These are phyloP conservation scores for Pseudovirgaria hyperparasitica DNA, from an alignment of 2,329 filamentous ascomycete species.

Conservation along the genomic window DNA sequence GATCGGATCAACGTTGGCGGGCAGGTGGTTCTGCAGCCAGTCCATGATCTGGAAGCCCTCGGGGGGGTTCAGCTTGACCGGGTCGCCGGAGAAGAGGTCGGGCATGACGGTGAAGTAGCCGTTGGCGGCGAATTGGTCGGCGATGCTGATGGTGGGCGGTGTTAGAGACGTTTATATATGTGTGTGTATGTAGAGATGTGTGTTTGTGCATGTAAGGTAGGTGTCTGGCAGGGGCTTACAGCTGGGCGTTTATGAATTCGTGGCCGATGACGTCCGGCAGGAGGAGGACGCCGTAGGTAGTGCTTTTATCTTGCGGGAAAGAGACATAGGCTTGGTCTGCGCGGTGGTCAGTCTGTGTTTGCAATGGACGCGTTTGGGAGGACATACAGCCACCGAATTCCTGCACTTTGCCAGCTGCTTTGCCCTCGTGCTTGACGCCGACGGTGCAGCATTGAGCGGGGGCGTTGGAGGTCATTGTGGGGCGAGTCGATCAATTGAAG, in stretches of 20 bases:
- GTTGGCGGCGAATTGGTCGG: constrained; percentile 62
- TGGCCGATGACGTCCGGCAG: constrained; percentile 48
- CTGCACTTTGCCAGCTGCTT: constrained; percentile 33
- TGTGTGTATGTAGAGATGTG: too few species aligned
- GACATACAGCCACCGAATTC: constrained; percentile 33
- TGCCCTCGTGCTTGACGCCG: constrained; percentile 41
- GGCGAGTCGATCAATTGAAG: background rate
- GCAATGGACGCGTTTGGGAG: background rate
- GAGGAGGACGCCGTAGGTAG: constrained; percentile 43
- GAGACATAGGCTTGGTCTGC: constrained; percentile 43
- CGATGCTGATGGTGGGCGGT: constrained; percentile 34
- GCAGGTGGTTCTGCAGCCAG: constrained; percentile 35
- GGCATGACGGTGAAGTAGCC: constrained; percentile 58
- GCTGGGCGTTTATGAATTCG: constrained; percentile 36
- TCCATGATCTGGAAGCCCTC: constrained; percentile 35
- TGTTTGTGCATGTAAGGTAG: background rate
- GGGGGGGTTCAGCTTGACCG: constrained; percentile 41
- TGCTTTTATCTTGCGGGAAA: constrained; percentile 39
- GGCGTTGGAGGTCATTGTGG: constrained; percentile 38
- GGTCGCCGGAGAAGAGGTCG: constrained; percentile 58
- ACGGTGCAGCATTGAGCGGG: constrained; percentile 34
- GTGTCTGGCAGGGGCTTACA: constrained; percentile 16
- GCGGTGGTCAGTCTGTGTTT: constrained; percentile 2
- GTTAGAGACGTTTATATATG: constrained; percentile 4
- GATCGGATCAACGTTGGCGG: constrained; percentile 38